These are phyloP conservation scores for Thielaviopsis ethacetica DNA, from an alignment of 2,329 filamentous ascomycete genomes.

Conservation along the genomic window DNA sequence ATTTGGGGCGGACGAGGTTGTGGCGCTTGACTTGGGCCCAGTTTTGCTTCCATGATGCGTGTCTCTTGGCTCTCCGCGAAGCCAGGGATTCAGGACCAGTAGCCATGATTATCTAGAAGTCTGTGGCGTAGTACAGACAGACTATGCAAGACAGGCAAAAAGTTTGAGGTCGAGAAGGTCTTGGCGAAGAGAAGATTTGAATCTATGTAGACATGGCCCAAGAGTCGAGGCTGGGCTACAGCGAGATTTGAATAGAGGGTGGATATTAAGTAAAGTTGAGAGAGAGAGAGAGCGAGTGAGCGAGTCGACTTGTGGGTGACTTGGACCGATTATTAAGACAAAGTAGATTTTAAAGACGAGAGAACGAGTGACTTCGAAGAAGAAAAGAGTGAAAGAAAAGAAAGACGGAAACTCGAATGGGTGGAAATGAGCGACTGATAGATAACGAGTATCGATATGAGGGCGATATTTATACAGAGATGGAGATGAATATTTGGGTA, in stretches of 20 bases:
- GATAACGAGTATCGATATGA: not conserved
- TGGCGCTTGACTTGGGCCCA: constrained; percentile 8
- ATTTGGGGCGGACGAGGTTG: constrained; percentile 1
- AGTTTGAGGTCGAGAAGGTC: not conserved
- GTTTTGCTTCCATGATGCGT: constrained; percentile 5
- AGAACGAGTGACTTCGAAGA: not conserved
- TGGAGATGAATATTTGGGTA: not conserved
- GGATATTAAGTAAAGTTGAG: not conserved
- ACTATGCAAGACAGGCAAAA: not conserved
- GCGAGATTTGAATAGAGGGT: not conserved
- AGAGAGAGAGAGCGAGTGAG: not conserved
- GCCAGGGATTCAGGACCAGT: constrained; percentile 6
- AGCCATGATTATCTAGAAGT: not conserved
- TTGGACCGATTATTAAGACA: not conserved
- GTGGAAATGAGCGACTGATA: not conserved
- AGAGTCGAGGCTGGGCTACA: not conserved
- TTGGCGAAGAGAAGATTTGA: not conserved
- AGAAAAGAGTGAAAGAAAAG: not conserved
- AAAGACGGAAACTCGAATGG: not conserved
- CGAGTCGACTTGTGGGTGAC: not conserved
- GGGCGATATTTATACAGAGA: not conserved
- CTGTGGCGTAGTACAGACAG: not conserved
- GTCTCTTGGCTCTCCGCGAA: constrained; percentile 5
- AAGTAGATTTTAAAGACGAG: not conserved
- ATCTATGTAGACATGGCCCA: constrained; percentile 9